Evolutionary conservation across 2,329 filamentous ascomycete genomes (phyloP).

Genomic region (Paecilomyces dactylethromorphus): DNA sequence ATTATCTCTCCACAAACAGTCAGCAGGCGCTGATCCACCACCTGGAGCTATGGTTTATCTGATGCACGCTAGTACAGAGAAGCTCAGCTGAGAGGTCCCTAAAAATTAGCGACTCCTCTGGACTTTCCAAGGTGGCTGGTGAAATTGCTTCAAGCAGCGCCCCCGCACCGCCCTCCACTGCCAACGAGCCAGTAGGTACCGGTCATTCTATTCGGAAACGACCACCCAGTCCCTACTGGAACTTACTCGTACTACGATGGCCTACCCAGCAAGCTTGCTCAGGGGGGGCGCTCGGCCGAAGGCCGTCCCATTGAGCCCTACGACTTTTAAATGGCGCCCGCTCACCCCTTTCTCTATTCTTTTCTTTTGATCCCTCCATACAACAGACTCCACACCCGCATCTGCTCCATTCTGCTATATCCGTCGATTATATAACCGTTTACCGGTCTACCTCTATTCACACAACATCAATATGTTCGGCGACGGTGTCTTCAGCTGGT

Average conservation of each 20-base stretch:
- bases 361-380: neutral
- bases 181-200: neutral
- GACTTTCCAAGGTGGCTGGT: neutral
- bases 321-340: neutral
- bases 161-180: neutral
- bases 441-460: neutral
- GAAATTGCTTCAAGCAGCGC: neutral
- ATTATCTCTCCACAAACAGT: neutral
- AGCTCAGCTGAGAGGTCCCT: neutral
- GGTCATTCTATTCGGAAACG: neutral
- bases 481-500: conserved; percentile 21
- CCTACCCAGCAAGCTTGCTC: neutral
- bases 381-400: neutral
- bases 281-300: neutral
- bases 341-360: neutral
- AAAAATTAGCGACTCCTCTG: neutral
- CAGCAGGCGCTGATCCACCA: neutral
- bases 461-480: conserved; percentile 8
- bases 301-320: neutral
- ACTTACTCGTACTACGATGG: neutral
- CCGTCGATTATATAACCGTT: too few species aligned
- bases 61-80: neutral
- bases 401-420: too few species aligned
- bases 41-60: neutral
- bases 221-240: neutral